Base-by-base conservation (phyloP, 2,329 filamentous ascomycete species). In the Apiospora malaysiana region DNA sequence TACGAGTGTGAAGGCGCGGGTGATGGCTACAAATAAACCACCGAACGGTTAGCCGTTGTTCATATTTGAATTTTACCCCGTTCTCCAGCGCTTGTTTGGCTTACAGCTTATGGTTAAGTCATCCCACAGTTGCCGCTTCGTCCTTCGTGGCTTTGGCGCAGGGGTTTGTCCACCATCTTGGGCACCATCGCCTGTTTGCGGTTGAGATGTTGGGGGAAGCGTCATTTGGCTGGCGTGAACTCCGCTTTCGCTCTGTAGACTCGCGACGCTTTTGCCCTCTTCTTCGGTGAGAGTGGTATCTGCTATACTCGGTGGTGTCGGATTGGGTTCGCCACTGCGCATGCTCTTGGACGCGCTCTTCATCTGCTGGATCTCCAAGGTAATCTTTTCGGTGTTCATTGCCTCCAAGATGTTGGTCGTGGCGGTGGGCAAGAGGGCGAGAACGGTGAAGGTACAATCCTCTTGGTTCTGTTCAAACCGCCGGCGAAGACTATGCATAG, bases 381-480 rank as follows among this genome's bases (percentile, higher is more conserved):
- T 95, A 77, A 98, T 94, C 77, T 93, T 91, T 81, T 99, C 96
- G 59, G 97, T 97, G 69, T 97, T 94, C 76, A 98, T 89, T 43
- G 92, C 91, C 75, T 94, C 91, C 77, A 98, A 86, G 77, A 99
- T 92, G 79, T 97, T 95, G 75, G 96, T 91, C 32, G 95, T 95
- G 8, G 94, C 93, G 45, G 95, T 97, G 5, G 96, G 96, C 12
- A 99, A 88, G 70, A 99, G 90, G 42, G 95, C 96, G n/a, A 98
- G 91, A 63, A 98, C 94, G 47, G 96, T 99, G 81, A 97, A 98
- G 66, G 95, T 98, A 83, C 96, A 99, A 83, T 99, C 96, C 80
- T 97, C 95, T 81, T 99, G 96, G 82, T 99, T 99, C 83, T 99
- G 96, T 82, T 98, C 94, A 83, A 99, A 99, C 79, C 96, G 93